phyloP scores from a whole-genome alignment of 192 early-diverging fungal species.

The Coemansia sp. region DNA sequence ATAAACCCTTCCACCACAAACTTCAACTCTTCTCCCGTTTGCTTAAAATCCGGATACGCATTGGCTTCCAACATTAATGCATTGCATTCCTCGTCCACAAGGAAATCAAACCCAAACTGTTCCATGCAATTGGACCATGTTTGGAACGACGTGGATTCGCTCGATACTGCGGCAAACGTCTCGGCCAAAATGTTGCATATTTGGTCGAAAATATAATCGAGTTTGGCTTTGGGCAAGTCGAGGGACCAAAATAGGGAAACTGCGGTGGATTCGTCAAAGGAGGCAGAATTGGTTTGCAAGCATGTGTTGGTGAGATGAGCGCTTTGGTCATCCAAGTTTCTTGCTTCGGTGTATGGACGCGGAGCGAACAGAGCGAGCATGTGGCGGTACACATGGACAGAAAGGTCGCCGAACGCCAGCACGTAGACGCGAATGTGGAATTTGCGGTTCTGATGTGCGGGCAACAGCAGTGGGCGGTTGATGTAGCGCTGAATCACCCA shows the following conservation, averaged over 20 bases:
- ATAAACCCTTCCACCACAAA: slow-evolving; percentile 63
- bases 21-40: slow-evolving; percentile 58
- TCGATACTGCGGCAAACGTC: slow-evolving; percentile 61
- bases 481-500: slow-evolving; percentile 72
- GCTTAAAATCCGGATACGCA: slow-evolving; percentile 71
- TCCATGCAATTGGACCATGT: slow-evolving; percentile 64
- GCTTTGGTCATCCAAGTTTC: slow-evolving; percentile 51
- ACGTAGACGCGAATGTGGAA: slow-evolving; percentile 70
- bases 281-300: slow-evolving; percentile 54
- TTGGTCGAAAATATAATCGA: slow-evolving; percentile 56
- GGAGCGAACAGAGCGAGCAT: slow-evolving; percentile 68
- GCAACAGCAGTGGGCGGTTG: slow-evolving; percentile 56
- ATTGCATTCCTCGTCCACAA: slow-evolving; percentile 58
- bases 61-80: slow-evolving; percentile 64
- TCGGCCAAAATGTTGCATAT: slow-evolving; percentile 59
- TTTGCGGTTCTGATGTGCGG: slow-evolving; percentile 52
- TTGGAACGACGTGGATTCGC: slow-evolving; percentile 65
- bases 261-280: slow-evolving; percentile 57
- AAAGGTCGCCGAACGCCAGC: slow-evolving; percentile 58
- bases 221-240: slow-evolving; percentile 35
- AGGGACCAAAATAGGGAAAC: slow-evolving; percentile 63
- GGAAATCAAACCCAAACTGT: slow-evolving; percentile 68
- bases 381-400: slow-evolving; percentile 61
- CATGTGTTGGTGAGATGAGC: slow-evolving; percentile 69
- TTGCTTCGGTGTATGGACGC: slow-evolving; percentile 45